Evolutionary conservation across 257 asterid genomes (phyloP).

Genomic region (Lavandula angustifolia): DNA sequence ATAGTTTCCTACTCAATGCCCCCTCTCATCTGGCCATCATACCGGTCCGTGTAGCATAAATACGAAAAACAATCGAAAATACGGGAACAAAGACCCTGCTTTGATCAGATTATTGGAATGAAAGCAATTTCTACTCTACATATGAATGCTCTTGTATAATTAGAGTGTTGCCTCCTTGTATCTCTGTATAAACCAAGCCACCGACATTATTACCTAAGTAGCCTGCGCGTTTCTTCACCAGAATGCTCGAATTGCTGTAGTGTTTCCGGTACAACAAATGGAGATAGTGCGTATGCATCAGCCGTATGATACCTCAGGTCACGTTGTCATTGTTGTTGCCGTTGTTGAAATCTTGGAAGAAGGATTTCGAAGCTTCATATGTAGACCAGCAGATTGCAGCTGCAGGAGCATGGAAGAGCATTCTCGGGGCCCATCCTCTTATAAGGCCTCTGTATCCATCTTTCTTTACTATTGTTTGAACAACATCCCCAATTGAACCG

Average conservation of each 20-base stretch:
- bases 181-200: slow-evolving; percentile 28
- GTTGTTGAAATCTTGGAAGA: slow-evolving; percentile 61
- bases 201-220: slow-evolving; percentile 1
- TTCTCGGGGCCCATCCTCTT: slow-evolving; percentile 97
- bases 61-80: neutral
- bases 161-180: slow-evolving; percentile 14
- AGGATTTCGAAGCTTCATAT: slow-evolving; percentile 81
- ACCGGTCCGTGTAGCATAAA: slow-evolving; percentile 11
- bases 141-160: slow-evolving; percentile 27
- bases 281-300: slow-evolving; percentile 2
- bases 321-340: slow-evolving; percentile 30
- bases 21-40: slow-evolving; percentile 4
- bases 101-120: slow-evolving; percentile 24
- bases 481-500: slow-evolving; percentile 74
- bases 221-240: slow-evolving; percentile 3
- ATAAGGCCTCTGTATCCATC: slow-evolving; percentile 88
- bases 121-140: slow-evolving; percentile 1
- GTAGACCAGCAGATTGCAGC: slow-evolving; percentile 99
- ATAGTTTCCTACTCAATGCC: neutral
- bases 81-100: neutral
- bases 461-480: slow-evolving; percentile 66
- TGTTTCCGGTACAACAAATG: slow-evolving; percentile 33
- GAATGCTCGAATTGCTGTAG: neutral
- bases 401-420: slow-evolving; percentile 99
- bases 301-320: slow-evolving; percentile 34